Base-by-base conservation (phyloP, 352 stramenopile genomes). In the Globisporangium spiculum region DNA sequence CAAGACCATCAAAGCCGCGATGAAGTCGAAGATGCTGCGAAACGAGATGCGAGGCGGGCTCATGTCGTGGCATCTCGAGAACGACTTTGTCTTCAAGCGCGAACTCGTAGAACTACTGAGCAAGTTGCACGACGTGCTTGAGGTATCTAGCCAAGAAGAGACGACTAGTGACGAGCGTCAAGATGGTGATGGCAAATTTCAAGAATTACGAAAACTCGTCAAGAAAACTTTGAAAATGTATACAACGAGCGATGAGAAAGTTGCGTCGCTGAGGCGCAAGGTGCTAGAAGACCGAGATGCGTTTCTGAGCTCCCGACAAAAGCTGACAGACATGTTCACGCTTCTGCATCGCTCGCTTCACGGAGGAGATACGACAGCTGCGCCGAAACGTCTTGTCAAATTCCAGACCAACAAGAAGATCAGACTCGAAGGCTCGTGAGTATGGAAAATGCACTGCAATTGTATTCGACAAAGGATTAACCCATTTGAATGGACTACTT, bases 61-160 rank as follows among this genome's bases (percentile, higher is more conserved):
- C 30, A 78, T 80, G 75, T 48, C 52, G 20, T 80, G 75, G 75
- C 72, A 80, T 32, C 55, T 78, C 14, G 53, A 61, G 38, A 53
- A 20, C 26, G 36, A 58, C 10, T 32, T 20, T 30, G 56, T 46
- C 27, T 60, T 70, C 32, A 12, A 57, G 8, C 18, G 5, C 3
- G 56, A 70, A 38, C 30, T 60, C 22, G 4, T 20, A 8, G 27
- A 30, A 26, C 27, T 67, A 22, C 30, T 67, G 16, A n/a, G 16
- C 8, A 24, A 52, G 14, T 22, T 67, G 24, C 14, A 14, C n/a
- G 32, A 44, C 16, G 4, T 46, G 20, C n/a, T 66, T 66, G 61
- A 66, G 24, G 2, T 10, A 8, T n/a, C 26, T 26, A 20, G 3
- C 38, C 54, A 24, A 18, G 26, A 38, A 12, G 16, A 12, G 8